These are phyloP conservation scores for Alternaria ventricosa DNA, from an alignment of 2,329 filamentous ascomycete species.

Conservation along the genomic window DNA sequence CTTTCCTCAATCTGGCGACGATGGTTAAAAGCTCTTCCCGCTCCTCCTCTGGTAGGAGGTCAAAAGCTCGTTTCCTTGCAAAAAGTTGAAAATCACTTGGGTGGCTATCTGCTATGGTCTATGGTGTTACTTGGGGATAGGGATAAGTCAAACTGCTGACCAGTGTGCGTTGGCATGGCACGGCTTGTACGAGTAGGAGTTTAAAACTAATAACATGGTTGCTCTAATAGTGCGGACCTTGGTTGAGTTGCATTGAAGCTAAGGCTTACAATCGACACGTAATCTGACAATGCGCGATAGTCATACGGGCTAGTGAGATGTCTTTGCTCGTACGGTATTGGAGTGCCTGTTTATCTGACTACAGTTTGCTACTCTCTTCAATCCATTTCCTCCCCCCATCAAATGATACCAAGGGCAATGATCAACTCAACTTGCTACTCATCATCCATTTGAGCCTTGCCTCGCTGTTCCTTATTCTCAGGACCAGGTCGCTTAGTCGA, in stretches of 20 bases:
- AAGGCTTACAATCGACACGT: neutral
- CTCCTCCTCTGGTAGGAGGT: neutral
- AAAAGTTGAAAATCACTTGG: neutral
- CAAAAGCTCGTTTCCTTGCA: neutral
- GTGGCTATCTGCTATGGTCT: neutral
- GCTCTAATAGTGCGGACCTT: neutral
- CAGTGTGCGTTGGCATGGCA: neutral
- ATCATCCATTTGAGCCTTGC: conserved; percentile 36
- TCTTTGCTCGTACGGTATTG: no score
- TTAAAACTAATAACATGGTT: neutral
- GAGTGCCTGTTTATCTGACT: neutral
- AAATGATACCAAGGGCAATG: neutral
- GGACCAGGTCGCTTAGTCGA: conserved; percentile 39
- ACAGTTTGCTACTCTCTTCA: neutral
- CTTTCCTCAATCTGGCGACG: neutral
- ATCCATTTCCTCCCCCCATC: neutral
- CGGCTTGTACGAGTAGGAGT: neutral
- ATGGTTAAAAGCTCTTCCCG: neutral
- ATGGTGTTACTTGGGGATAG: neutral
- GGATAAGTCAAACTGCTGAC: neutral
- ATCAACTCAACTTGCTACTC: conserved; percentile 17
- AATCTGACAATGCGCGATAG: neutral
- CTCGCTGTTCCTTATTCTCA: conserved; percentile 43
- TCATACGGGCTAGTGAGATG: no score
- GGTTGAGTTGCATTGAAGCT: neutral